Evolutionary conservation across 306 rosid species (phyloP).

Genomic region (Rosa multiflora): DNA sequence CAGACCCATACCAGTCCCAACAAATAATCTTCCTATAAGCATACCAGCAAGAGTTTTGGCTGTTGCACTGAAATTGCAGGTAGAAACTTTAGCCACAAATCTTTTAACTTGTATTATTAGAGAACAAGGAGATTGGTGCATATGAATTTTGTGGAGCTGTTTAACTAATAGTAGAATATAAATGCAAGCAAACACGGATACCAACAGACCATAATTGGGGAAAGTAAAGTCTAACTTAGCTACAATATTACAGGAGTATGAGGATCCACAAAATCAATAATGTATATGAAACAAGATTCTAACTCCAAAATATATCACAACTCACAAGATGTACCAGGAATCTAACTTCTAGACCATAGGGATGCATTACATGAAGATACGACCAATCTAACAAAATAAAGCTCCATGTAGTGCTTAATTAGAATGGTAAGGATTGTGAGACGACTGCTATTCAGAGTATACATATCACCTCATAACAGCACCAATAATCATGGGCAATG

Average conservation of each 20-base stretch:
- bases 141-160: background rate
- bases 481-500: constrained; percentile 91
- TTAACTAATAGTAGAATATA: background rate
- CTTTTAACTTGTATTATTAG: background rate
- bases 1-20: constrained; percentile 93
- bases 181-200: background rate
- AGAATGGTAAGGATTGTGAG: background rate
- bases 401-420: background rate
- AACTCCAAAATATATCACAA: background rate
- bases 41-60: constrained; percentile 84
- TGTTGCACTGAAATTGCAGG: constrained; percentile 69
- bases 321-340: background rate
- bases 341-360: background rate
- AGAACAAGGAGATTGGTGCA: background rate
- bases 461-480: constrained; percentile 73
- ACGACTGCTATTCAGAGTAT: background rate
- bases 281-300: background rate
- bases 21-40: constrained; percentile 92
- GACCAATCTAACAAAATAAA: background rate
- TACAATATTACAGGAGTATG: background rate
- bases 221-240: background rate
- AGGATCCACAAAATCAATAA: background rate
- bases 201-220: background rate
- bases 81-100: constrained; percentile 12
- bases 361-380: background rate